phyloP scores from a whole-genome alignment of 2,329 filamentous ascomycete species.

The Ceratocystis huliohia region DNA sequence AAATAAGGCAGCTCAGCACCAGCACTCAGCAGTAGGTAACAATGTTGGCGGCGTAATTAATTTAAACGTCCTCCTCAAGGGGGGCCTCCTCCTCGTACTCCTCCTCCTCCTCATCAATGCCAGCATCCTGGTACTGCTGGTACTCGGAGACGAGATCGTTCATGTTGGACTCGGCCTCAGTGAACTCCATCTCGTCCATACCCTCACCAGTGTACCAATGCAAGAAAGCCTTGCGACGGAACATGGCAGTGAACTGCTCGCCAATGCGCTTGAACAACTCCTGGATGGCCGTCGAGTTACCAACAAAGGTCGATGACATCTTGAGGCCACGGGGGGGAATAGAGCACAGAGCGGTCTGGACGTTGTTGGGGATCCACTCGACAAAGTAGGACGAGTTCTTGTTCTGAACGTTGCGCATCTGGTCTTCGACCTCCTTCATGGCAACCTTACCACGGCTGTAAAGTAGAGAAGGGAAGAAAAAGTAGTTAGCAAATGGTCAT shows the following conservation, averaged over 20 bases:
- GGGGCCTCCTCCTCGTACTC: conserved; percentile 81
- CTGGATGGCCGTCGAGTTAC: conserved; percentile 99
- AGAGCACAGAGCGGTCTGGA: conserved; percentile 97
- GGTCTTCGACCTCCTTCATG: conserved; percentile 99
- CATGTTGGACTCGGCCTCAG: conserved; percentile 99
- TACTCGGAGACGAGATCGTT: conserved; percentile 99
- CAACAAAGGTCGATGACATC: conserved; percentile 98
- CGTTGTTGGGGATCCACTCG: conserved; percentile 99
- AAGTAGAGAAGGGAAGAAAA: conserved; percentile 17
- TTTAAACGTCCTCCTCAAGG: conserved; percentile 55
- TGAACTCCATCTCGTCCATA: conserved; percentile 99
- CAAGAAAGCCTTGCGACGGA: conserved; percentile 99
- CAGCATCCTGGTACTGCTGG: conserved; percentile 99
- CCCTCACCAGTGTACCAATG: conserved; percentile 99
- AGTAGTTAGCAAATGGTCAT: conserved; percentile 10
- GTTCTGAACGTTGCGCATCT: conserved; percentile 99
- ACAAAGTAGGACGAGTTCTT: conserved; percentile 99
- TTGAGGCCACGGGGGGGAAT: conserved; percentile 94
- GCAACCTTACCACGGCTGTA: conserved; percentile 89
- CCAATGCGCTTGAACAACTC: conserved; percentile 99
- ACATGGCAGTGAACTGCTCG: conserved; percentile 99
- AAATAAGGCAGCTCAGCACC: conserved; percentile 13
- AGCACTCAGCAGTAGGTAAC: conserved; percentile 1
- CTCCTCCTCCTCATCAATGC: conserved; percentile 93
- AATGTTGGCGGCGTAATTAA: conserved; percentile 17